A percentile compares a stretch with the other conserved stretches of the same genome.
Evolutionary conservation across 2,329 filamentous ascomycete species (phyloP).

Genomic region (Cladosporium sp.): DNA sequence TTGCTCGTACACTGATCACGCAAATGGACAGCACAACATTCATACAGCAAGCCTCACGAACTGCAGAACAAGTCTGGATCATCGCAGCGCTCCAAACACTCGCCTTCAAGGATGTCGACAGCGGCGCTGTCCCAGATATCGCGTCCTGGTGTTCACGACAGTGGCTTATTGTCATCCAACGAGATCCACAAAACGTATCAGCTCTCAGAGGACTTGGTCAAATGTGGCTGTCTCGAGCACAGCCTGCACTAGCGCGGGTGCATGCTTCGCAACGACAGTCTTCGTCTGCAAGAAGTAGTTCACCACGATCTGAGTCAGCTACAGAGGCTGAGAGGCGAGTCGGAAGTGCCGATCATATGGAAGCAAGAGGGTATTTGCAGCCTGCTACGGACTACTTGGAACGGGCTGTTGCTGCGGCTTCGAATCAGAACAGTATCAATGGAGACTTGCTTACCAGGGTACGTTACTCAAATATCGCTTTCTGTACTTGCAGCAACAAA

Average conservation of each 20-base stretch:
- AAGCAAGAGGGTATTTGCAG: constrained; percentile 48
- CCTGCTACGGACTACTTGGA: constrained; percentile 51
- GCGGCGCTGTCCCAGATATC: constrained; percentile 43
- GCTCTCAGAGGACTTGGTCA: constrained; percentile 46
- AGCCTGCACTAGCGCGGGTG: constrained; percentile 46
- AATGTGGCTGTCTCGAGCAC: constrained; percentile 51
- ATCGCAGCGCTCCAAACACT: constrained; percentile 46
- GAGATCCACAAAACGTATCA: constrained; percentile 41
- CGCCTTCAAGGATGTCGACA: constrained; percentile 47
- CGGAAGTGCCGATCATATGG: constrained; percentile 44
- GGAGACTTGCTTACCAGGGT: constrained; percentile 40
- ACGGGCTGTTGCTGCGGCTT: constrained; percentile 43
- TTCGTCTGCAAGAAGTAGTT: constrained; percentile 34
- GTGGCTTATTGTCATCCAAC: constrained; percentile 43
- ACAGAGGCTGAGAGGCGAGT: constrained; percentile 37
- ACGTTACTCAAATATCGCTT: background rate
- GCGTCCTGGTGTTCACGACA: constrained; percentile 48
- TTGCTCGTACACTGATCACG: constrained; percentile 37
- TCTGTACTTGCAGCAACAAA: background rate
- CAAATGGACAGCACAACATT: constrained; percentile 38
- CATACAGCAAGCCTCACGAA: constrained; percentile 33
- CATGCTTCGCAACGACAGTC: constrained; percentile 40
- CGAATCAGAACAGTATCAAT: constrained; percentile 33
- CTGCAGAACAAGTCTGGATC: constrained; percentile 39
- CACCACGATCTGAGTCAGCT: constrained; percentile 24